phyloP scores from a whole-genome alignment of 352 stramenopile species.

The Elongisporangium senticosum region DNA sequence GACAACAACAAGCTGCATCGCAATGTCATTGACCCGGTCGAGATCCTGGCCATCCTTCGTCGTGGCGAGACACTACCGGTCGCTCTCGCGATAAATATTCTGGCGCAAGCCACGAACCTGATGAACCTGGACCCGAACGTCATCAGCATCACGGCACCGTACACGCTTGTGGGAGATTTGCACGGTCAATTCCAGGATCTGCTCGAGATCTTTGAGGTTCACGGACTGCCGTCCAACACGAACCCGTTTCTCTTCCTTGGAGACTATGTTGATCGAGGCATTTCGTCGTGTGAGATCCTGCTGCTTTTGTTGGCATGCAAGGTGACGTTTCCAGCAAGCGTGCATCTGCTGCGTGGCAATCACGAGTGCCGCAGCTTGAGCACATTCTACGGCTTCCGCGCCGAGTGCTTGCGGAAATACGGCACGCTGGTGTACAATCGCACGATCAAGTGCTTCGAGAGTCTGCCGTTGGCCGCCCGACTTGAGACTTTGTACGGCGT shows the following conservation, averaged over 20 bases:
- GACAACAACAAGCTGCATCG: constrained; percentile 27
- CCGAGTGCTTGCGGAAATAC: constrained; percentile 92
- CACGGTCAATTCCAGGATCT: constrained; percentile 99
- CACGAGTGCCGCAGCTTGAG: constrained; percentile 99
- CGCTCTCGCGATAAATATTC: constrained; percentile 43
- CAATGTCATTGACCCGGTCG: constrained; percentile 20
- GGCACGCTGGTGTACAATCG: constrained; percentile 73
- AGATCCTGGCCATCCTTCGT: constrained; percentile 30
- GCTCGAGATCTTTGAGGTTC: constrained; percentile 69
- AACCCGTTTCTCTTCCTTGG: constrained; percentile 99
- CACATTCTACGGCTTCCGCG: constrained; percentile 99
- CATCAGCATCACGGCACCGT: constrained; percentile 37
- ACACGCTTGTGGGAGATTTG: constrained; percentile 80
- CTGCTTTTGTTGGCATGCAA: constrained; percentile 96
- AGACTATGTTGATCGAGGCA: constrained; percentile 88
- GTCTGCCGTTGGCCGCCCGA: constrained; percentile 62
- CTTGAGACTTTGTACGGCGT: constrained; percentile 53
- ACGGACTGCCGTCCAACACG: constrained; percentile 32
- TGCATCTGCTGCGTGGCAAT: constrained; percentile 98
- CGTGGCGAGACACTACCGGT: constrained; percentile 39
- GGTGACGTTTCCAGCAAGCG: constrained; percentile 97
- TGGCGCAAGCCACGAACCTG: constrained; percentile 48
- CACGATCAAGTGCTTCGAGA: constrained; percentile 81
- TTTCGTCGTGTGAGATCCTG: constrained; percentile 97
- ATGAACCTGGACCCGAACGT: constrained; percentile 61